Evolutionary conservation across 306 rosid genomes (phyloP), one percentile per base, ranked within the genome.

Genomic region (Psophocarpus tetragonolobus): DNA sequence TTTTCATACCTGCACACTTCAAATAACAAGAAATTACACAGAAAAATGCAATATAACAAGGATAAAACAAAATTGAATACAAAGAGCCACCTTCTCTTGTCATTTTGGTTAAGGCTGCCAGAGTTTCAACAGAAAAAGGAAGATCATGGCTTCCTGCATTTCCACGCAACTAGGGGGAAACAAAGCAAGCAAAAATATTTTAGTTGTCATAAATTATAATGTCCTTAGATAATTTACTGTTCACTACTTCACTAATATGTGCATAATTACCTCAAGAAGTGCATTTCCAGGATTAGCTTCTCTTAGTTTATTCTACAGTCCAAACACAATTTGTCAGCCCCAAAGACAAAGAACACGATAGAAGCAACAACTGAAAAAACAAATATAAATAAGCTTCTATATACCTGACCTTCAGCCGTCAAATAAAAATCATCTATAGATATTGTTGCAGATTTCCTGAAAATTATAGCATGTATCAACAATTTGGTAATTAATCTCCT

Each of bases 121-220:
- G 69, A n/a, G 93, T 88, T 90, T 95, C 90, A 18, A 91, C 82
- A 33, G 96, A 91, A 44, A 95, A 64, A 18, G 86, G 44, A 85
- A 95, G 97, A 86, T 95, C 97, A 51, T 95, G 99, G 84, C 97
- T 95, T 60, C 99, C 98, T 17, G 98, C 97, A 81, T 87, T 95
- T 86, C 97, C 97, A 4, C 97, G 96, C 15, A 62, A 82, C 97
- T 95, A 66, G 54, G 65, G 51, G 48, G 44, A 21, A 84, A 68
- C 36, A 81, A 68, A 75, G 32, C 38, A 27, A 42, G 15, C 18
- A 79, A 73, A 62, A 73, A 1, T 15, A 51, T 39, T 44, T 42
- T 39, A 82, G 79, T 63, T 42, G 17, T 23, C 58, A 54, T 3
- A 48, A 76, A 41, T 26, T 14, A 32, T 7, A 23, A 57, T 48